A percentile compares a stretch with the other conserved stretches of the same genome.
phyloP scores from a whole-genome alignment of 2,329 filamentous ascomycete genomes.

The Allantophomopsis cytisporea region DNA sequence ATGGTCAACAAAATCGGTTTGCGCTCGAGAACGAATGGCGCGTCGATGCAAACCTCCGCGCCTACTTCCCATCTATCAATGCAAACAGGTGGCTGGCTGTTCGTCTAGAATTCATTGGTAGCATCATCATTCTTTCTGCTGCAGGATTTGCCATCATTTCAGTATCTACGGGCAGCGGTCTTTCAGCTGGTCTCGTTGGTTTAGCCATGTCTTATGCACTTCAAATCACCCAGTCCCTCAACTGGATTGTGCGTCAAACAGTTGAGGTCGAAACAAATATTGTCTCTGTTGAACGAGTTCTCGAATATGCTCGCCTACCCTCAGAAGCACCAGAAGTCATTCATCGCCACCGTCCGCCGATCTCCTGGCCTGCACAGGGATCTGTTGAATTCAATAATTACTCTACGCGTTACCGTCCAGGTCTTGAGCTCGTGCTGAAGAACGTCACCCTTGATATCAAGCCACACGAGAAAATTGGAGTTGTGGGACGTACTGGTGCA shows the following conservation, averaged over 20 bases:
- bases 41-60: slow-evolving; percentile 84
- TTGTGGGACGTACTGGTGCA: slow-evolving; percentile 89
- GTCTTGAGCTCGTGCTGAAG: slow-evolving; percentile 83
- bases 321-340: slow-evolving; percentile 93
- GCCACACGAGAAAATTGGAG: slow-evolving; percentile 93
- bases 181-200: slow-evolving; percentile 70
- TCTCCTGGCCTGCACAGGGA: slow-evolving; percentile 83
- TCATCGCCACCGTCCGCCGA: slow-evolving; percentile 70
- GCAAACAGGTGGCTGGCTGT: slow-evolving; percentile 91
- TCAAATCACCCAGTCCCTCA: slow-evolving; percentile 92
- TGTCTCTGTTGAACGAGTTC: slow-evolving; percentile 91
- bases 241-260: slow-evolving; percentile 97
- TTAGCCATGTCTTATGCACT: slow-evolving; percentile 94
- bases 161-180: slow-evolving; percentile 49
- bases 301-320: slow-evolving; percentile 85
- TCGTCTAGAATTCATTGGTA: slow-evolving; percentile 89
- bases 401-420: slow-evolving; percentile 83
- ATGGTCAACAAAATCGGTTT: slow-evolving; percentile 78
- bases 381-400: slow-evolving; percentile 86
- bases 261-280: slow-evolving; percentile 99
- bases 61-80: slow-evolving; percentile 92
- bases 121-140: slow-evolving; percentile 78
- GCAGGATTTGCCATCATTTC: slow-evolving; percentile 74
- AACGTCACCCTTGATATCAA: slow-evolving; percentile 88
- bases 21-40: slow-evolving; percentile 93